A percentile compares a stretch with the other conserved stretches of the same genome.
Conservation (phyloP, 2,329 filamentous ascomycete species). For the Ophiocordyceps australis region DNA sequence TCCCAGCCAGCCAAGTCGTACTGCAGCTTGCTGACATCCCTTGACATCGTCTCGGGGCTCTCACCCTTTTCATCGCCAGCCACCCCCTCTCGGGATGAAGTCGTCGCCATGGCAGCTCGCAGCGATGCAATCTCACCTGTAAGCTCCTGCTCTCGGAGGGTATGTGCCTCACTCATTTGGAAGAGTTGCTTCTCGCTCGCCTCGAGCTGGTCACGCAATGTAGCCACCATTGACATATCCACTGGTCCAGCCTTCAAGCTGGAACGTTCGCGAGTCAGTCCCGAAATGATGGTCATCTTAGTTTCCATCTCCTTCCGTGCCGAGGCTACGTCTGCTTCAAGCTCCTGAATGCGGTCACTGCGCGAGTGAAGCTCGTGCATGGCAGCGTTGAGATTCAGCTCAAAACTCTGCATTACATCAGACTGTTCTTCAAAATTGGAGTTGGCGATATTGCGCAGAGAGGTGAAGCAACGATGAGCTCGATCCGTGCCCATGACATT, state of each 20-base stretch:
- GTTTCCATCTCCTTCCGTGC: conserved; percentile 92
- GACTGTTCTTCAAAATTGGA: conserved; percentile 73
- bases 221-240: conserved; percentile 80
- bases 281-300: conserved; percentile 91
- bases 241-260: conserved; percentile 72
- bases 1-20: conserved; percentile 60
- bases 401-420: conserved; percentile 81
- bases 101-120: conserved; percentile 30
- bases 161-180: conserved; percentile 53
- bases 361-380: conserved; percentile 82
- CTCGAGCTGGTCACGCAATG: conserved; percentile 73
- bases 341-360: conserved; percentile 75
- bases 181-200: conserved; percentile 70
- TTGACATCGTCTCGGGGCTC: conserved; percentile 30
- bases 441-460: conserved; percentile 69
- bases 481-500: conserved; percentile 76
- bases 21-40: conserved; percentile 47
- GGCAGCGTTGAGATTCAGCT: conserved; percentile 75
- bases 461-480: conserved; percentile 78
- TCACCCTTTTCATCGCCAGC: conserved; percentile 12
- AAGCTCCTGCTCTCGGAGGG: conserved; percentile 58
- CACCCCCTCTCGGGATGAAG: conserved; percentile 8
- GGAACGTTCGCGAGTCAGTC: conserved; percentile 78
- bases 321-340: conserved; percentile 68
- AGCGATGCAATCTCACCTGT: conserved; percentile 52